Percentiles rank a stretch among this genome's conserved stretches.
These are phyloP conservation scores for Trichophyton equinum DNA, from an alignment of 2,329 filamentous ascomycete species.

Conservation along the genomic window DNA sequence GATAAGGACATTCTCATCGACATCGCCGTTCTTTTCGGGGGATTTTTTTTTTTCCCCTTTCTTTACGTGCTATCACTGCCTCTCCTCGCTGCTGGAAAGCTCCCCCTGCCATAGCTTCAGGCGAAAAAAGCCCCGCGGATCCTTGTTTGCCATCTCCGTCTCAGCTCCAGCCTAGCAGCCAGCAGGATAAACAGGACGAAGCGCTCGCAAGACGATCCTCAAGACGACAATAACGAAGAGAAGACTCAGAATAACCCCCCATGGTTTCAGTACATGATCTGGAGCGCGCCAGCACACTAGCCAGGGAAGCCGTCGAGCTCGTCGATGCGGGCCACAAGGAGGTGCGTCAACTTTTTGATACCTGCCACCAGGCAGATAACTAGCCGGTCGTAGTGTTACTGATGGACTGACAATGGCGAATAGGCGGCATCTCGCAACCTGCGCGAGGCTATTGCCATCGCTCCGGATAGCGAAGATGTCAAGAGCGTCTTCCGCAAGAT, in stretches of 20 bases:
- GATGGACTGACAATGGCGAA: background rate
- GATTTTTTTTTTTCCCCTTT: background rate
- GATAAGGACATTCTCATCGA: background rate
- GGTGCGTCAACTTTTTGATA: constrained; percentile 20
- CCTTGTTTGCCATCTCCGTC: background rate
- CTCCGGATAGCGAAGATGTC: constrained; percentile 34
- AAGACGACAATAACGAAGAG: background rate
- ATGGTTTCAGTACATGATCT: constrained; percentile 33
- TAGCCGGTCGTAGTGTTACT: no score
- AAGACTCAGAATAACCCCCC: constrained; percentile 19
- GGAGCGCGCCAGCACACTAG: constrained; percentile 35
- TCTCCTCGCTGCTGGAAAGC: background rate
- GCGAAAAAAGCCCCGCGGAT: background rate
- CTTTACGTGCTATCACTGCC: background rate
- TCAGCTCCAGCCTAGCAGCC: background rate
- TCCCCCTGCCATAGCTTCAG: background rate
- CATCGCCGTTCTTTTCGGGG: background rate
- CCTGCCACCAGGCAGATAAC: background rate
- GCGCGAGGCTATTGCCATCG: constrained; percentile 37
- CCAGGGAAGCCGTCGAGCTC: constrained; percentile 36
- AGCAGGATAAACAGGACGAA: background rate
- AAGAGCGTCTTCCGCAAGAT: constrained; percentile 36
- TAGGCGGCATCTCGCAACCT: constrained; percentile 37
- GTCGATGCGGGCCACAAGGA: constrained; percentile 35
- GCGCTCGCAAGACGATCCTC: no score